Conservation (phyloP, 495 filamentous ascomycete species). For the Talaromyces stipitatus region DNA sequence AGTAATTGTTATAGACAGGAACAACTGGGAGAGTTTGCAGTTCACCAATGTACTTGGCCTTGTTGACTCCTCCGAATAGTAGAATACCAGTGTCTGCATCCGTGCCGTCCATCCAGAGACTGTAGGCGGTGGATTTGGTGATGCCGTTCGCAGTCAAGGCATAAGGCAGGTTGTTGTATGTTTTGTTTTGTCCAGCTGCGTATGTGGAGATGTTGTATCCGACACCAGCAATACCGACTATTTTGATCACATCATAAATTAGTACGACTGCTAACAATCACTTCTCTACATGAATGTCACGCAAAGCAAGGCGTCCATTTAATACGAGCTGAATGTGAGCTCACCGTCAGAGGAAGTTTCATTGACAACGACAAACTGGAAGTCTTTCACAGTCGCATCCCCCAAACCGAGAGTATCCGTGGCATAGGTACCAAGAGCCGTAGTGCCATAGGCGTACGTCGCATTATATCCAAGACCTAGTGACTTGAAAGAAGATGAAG, state of each 20-base stretch:
- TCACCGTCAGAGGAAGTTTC: slow-evolving; percentile 40
- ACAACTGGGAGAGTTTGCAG: slow-evolving; percentile 68
- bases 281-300: no score
- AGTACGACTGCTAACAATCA: no score
- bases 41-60: slow-evolving; percentile 57
- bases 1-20: slow-evolving; percentile 34
- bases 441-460: slow-evolving; percentile 68
- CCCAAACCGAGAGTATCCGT: slow-evolving; percentile 65
- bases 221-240: slow-evolving; percentile 75
- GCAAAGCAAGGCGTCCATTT: not conserved
- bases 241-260: not conserved
- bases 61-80: slow-evolving; percentile 83
- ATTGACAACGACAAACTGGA: slow-evolving; percentile 75
- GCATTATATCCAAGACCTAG: slow-evolving; percentile 67
- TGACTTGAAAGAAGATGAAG: slow-evolving; percentile 61
- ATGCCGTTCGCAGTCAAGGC: slow-evolving; percentile 57
- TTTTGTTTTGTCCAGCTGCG: slow-evolving; percentile 54
- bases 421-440: slow-evolving; percentile 66
- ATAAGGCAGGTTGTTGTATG: slow-evolving; percentile 55
- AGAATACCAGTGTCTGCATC: slow-evolving; percentile 64
- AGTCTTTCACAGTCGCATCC: slow-evolving; percentile 41
- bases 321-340: slow-evolving; percentile 8
- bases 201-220: slow-evolving; percentile 56
- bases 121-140: slow-evolving; percentile 71
- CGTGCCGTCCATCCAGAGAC: slow-evolving; percentile 80